phyloP scores from a whole-genome alignment of 2,329 filamentous ascomycete species.

The Dissoconium aciculare region DNA sequence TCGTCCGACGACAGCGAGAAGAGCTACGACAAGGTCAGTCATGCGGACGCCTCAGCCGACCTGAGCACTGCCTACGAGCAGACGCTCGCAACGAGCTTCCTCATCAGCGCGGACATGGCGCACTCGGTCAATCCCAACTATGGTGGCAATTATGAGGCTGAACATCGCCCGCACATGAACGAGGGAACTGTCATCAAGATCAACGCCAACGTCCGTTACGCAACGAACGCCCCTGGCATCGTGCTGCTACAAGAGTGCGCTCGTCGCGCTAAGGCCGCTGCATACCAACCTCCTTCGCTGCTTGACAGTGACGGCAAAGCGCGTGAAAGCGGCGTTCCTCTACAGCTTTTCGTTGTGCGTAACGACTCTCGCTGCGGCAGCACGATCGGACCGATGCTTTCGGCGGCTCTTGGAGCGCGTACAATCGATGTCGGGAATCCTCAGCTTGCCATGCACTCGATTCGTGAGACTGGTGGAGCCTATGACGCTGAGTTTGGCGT shows the following conservation, averaged over 20 bases:
- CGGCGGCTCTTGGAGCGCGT: slow-evolving; percentile 68
- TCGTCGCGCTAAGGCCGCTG: slow-evolving; percentile 35
- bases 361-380: slow-evolving; percentile 92
- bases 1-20: slow-evolving; percentile 30
- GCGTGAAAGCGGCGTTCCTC: slow-evolving; percentile 56
- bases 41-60: slow-evolving; percentile 37
- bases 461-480: slow-evolving; percentile 78
- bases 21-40: slow-evolving; percentile 47
- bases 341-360: slow-evolving; percentile 90
- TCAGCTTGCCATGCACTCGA: slow-evolving; percentile 93
- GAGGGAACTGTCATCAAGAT: slow-evolving; percentile 93
- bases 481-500: slow-evolving; percentile 79
- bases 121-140: slow-evolving; percentile 91
- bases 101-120: slow-evolving; percentile 94
- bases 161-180: slow-evolving; percentile 90
- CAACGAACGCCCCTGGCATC: slow-evolving; percentile 90
- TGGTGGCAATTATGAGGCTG: slow-evolving; percentile 72
- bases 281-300: slow-evolving; percentile 20
- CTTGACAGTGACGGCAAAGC: slow-evolving; percentile 24
- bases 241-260: slow-evolving; percentile 83
- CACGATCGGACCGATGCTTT: slow-evolving; percentile 95
- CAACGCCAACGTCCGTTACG: slow-evolving; percentile 94
- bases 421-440: slow-evolving; percentile 90
- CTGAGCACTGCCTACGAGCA: slow-evolving; percentile 80
- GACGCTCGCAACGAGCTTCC: slow-evolving; percentile 77